Evolutionary conservation across 768 basidiomycete genomes (phyloP).

Genomic region (Termitomyces sp.): DNA sequence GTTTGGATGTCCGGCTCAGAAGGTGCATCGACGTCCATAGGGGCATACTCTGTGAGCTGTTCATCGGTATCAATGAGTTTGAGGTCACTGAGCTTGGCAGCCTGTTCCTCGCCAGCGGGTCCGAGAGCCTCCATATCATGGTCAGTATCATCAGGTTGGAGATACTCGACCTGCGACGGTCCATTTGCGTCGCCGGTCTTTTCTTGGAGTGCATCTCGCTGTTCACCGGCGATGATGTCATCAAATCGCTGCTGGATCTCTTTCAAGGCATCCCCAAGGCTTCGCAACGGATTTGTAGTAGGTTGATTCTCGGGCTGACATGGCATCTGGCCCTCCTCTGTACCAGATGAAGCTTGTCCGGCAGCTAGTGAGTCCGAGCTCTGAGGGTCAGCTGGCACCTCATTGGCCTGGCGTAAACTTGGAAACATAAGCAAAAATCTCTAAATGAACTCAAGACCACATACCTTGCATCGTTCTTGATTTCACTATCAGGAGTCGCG

Average conservation of each 20-base stretch:
- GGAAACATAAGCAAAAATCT: background rate
- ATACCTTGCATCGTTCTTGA: constrained; percentile 27
- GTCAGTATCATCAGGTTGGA: constrained; percentile 60
- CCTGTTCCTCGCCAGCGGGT: constrained; percentile 78
- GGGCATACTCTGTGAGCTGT: constrained; percentile 21
- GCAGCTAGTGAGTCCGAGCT: constrained; percentile 18
- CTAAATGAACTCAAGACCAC: constrained; percentile 2
- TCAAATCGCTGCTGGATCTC: constrained; percentile 82
- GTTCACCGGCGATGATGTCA: constrained; percentile 57
- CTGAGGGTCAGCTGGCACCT: constrained; percentile 14
- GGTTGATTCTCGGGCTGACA: constrained; percentile 33
- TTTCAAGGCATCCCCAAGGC: constrained; percentile 77
- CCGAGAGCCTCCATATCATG: constrained; percentile 87
- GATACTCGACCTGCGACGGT: constrained; percentile 66
- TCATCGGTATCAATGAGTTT: constrained; percentile 63
- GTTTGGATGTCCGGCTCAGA: constrained; percentile 21
- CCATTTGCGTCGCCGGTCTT: constrained; percentile 31
- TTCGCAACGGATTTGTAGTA: constrained; percentile 58
- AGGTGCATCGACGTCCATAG: constrained; percentile 46
- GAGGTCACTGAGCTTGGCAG: constrained; percentile 76
- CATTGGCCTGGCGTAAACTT: constrained; percentile 14
- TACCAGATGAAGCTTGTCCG: constrained; percentile 34
- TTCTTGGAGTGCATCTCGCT: constrained; percentile 26
- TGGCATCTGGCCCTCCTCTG: constrained; percentile 38
- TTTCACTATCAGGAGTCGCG: constrained; percentile 21